phyloP scores from a whole-genome alignment of 1,139 yeast genomes.

The Yamadazyma songkhlaensis region DNA sequence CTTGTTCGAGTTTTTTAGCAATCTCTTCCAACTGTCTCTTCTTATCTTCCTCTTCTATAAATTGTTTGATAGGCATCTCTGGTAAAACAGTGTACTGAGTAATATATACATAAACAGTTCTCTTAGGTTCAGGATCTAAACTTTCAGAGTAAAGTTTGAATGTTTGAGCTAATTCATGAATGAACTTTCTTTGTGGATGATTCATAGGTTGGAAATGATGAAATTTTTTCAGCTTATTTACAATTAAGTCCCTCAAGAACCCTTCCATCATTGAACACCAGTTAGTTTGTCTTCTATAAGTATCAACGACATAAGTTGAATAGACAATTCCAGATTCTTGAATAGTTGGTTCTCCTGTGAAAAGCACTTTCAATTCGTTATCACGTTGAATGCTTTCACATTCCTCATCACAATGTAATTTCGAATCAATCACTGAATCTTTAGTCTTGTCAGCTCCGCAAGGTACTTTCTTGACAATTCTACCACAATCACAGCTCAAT shows the following conservation, averaged over 20 bases:
- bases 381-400: conserved; percentile 65
- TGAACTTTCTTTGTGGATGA: conserved; percentile 63
- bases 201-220: conserved; percentile 75
- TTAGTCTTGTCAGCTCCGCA: conserved; percentile 51
- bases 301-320: conserved; percentile 38
- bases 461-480: conserved; percentile 38
- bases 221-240: conserved; percentile 18
- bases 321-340: conserved; percentile 13
- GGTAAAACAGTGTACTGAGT: conserved; percentile 35
- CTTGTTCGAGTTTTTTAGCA: conserved; percentile 19
- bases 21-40: conserved; percentile 21
- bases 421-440: conserved; percentile 27
- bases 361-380: conserved; percentile 60
- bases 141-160: conserved; percentile 66
- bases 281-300: conserved; percentile 47
- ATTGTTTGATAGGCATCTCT: conserved; percentile 29
- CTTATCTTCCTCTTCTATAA: conserved; percentile 20
- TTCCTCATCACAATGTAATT: conserved; percentile 63
- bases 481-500: conserved; percentile 65
- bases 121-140: conserved; percentile 77
- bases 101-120: conserved; percentile 63
- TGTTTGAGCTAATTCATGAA: conserved; percentile 63
- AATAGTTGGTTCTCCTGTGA: conserved; percentile 26
- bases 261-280: conserved; percentile 70
- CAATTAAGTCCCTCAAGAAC: conserved; percentile 47